Percentiles rank a stretch among this genome's conserved stretches.
These are phyloP conservation scores for Rhodamnia argentea DNA, from an alignment of 345 rosid genomes.

Conservation along the genomic window DNA sequence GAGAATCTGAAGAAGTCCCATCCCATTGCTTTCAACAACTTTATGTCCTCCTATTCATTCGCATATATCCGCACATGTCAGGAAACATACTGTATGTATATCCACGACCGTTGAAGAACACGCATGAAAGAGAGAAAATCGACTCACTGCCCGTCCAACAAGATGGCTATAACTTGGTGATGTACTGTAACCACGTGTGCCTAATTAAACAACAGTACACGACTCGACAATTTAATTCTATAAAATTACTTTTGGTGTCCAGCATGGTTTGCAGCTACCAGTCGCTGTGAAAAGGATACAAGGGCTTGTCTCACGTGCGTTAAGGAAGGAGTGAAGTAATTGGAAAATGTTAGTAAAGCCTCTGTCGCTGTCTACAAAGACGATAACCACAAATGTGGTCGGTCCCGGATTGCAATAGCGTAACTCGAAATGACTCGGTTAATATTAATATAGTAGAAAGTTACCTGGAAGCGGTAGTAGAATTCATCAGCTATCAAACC, in stretches of 20 bases:
- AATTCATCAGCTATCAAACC: constrained; percentile 31
- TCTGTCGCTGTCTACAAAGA: not conserved
- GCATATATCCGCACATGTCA: not conserved
- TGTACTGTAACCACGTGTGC: too few relatives aligned
- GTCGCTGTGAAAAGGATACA: not conserved
- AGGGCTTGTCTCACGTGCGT: not conserved
- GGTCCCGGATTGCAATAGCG: too few relatives aligned
- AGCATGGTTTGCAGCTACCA: not conserved
- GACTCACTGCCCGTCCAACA: too few relatives aligned
- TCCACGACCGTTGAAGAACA: not conserved
- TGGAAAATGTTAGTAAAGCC: not conserved
- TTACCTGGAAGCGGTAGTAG: constrained; percentile 28
- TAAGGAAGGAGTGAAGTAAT: not conserved
- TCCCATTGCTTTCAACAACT: constrained; percentile 20
- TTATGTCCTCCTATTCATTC: constrained; percentile 26
- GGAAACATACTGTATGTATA: not conserved
- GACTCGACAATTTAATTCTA: not conserved
- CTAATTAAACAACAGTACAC: not conserved
- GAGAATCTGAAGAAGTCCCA: constrained; percentile 41
- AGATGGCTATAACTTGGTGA: too few relatives aligned
- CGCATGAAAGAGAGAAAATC: too few relatives aligned
- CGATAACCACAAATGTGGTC: too few relatives aligned
- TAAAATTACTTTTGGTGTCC: not conserved
- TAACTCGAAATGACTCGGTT: too few relatives aligned
- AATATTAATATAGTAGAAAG: too few relatives aligned